Conservation (phyloP, 2,329 filamentous ascomycete genomes). For the Alternaria consortialis region DNA sequence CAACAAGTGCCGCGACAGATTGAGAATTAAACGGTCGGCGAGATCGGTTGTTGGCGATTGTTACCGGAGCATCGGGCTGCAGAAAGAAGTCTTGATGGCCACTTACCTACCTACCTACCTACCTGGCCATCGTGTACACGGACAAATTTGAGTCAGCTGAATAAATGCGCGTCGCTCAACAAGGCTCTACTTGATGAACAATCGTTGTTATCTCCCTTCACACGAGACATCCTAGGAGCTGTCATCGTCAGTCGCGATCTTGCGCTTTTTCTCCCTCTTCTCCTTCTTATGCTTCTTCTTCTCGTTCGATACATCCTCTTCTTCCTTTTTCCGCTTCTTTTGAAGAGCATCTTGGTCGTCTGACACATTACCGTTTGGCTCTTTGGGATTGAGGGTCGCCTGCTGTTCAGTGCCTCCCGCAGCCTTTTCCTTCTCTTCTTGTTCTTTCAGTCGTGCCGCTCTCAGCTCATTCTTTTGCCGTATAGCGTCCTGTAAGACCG, state of each 20-base stretch:
- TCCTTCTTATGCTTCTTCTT: slow-evolving; percentile 26
- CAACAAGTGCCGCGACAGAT: neutral
- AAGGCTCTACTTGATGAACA: neutral
- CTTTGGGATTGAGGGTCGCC: slow-evolving; percentile 3
- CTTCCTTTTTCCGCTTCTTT: slow-evolving; percentile 21
- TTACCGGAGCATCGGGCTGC: neutral
- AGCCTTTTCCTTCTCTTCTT: slow-evolving; percentile 24
- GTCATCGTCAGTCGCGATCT: slow-evolving; percentile 11
- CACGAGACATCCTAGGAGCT: slow-evolving; percentile 1
- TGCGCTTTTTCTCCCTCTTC: slow-evolving; percentile 19
- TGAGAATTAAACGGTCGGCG: neutral
- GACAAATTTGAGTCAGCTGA: no score
- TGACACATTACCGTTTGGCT: slow-evolving; percentile 33
- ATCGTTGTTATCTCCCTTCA: neutral
- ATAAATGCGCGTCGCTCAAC: neutral
- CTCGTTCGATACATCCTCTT: slow-evolving; percentile 4
- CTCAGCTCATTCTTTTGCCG: slow-evolving; percentile 36
- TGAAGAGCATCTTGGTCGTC: neutral
- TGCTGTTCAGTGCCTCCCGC: slow-evolving; percentile 17
- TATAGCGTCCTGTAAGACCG: slow-evolving; percentile 24
- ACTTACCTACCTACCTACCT: slow-evolving; percentile 18
- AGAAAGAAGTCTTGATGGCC: neutral
- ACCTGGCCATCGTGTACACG: slow-evolving; percentile 7
- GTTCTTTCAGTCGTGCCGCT: slow-evolving; percentile 21
- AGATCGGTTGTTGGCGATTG: neutral